Conservation (phyloP, 805 yeast species). For the Ogataea philodendri region DNA sequence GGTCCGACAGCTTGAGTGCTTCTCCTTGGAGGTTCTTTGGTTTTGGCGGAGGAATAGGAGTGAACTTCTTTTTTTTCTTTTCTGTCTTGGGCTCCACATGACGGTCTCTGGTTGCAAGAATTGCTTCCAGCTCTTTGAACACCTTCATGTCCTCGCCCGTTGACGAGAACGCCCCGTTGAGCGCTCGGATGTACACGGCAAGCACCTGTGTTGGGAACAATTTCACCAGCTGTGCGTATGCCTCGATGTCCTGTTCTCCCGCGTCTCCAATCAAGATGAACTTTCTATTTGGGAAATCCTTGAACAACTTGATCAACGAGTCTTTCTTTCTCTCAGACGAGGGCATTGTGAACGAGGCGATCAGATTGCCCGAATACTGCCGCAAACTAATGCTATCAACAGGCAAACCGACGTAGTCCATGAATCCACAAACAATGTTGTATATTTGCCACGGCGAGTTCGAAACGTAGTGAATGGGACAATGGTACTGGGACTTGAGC, state of each 20-base stretch:
- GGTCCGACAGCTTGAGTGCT: slow-evolving; percentile 12
- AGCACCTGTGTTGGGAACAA: slow-evolving; percentile 59
- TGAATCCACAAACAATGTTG: slow-evolving; percentile 55
- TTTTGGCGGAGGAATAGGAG: slow-evolving; percentile 49
- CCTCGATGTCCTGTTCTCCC: slow-evolving; percentile 93
- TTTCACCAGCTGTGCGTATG: slow-evolving; percentile 70
- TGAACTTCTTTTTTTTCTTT: slow-evolving; percentile 12
- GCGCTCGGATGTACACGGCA: slow-evolving; percentile 80
- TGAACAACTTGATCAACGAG: slow-evolving; percentile 58
- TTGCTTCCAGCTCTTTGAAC: slow-evolving; percentile 23
- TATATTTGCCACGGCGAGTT: slow-evolving; percentile 93
- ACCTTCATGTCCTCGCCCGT: slow-evolving; percentile 37
- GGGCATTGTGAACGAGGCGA: slow-evolving; percentile 83
- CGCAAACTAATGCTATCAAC: slow-evolving; percentile 81
- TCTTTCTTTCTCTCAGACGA: slow-evolving; percentile 75
- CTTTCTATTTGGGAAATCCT: slow-evolving; percentile 72
- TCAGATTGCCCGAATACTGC: slow-evolving; percentile 79
- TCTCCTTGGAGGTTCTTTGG: slow-evolving; percentile 42
- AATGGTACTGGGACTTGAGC: slow-evolving; percentile 41
- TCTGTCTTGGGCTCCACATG: neutral
- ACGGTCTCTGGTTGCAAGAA: too few relatives aligned
- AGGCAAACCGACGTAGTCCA: slow-evolving; percentile 60
- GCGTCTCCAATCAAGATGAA: slow-evolving; percentile 92
- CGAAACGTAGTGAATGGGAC: slow-evolving; percentile 84
- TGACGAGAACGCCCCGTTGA: slow-evolving; percentile 65